Evolutionary conservation across 164 flowering plant genomes (phyloP), one percentile per base, ranked within the genome.

Genomic region (Stephania cephalantha): DNA sequence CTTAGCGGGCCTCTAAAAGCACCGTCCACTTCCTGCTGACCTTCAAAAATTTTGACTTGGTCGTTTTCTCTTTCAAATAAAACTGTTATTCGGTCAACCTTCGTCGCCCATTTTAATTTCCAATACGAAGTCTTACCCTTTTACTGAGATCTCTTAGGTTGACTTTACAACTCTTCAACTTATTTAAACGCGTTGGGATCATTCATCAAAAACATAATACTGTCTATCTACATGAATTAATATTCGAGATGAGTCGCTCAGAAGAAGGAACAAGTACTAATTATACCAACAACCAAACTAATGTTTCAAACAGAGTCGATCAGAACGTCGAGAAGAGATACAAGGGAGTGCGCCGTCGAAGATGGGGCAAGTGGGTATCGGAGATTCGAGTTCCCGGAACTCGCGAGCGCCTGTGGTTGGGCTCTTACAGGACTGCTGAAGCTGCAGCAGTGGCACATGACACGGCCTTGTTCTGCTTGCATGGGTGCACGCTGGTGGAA

Each of bases 311-410:
- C 10, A 67, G 30, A 7, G 10, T 31, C 35, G 30, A 5, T 31
- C n/a, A 13, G 42, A 9, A 48, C 9, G 46, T 25, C 31, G 66
- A 77, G 63, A 85, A 70, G 78, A 85, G 78, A 67, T 86, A 80
- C 82, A 82, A 73, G 63, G 94, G 95, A 5, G 83, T 91, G 0
- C 86, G 93, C 0, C 79, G 86, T 2, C 74, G 96, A 20, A 87
- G 82, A 80, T 91, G 96, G 96, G 96, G 96, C 42, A 90, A 86
- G 70, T 91, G 96, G 96, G 96, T 91, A 70, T 85, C 96, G 1
- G 96, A 91, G 67, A 88, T 91, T 15, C 79, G 97, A 18, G 88
- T 88, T 5, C 91, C 92, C 0, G 89, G 88, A 18, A 83, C 84
- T 1, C 81, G 81, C 22, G 86, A 82, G 9, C 88, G 96, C 9